These are phyloP conservation scores for Aspergillus arachidicola DNA, from an alignment of 2,329 filamentous ascomycete species.

Conservation along the genomic window DNA sequence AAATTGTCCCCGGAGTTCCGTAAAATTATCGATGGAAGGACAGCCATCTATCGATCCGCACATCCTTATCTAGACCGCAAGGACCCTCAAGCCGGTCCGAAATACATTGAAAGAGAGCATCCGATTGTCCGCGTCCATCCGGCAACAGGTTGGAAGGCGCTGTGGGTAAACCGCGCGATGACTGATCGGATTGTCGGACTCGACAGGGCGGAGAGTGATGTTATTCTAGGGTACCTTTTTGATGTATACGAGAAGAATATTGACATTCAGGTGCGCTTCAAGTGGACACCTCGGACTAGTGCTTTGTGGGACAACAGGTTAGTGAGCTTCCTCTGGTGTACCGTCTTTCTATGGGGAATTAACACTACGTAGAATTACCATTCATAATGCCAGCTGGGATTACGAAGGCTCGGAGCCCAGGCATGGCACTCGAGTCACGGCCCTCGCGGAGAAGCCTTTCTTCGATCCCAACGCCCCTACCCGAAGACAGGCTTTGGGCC, in stretches of 20 bases:
- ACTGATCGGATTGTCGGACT: constrained; percentile 69
- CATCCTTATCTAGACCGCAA: constrained; percentile 69
- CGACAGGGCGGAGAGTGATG: constrained; percentile 69
- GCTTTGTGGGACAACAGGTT: constrained; percentile 72
- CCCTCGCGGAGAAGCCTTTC: constrained; percentile 70
- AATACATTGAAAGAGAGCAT: constrained; percentile 68
- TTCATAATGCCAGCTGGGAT: constrained; percentile 75
- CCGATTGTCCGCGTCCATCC: constrained; percentile 72
- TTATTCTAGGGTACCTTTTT: constrained; percentile 67
- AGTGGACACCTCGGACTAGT: constrained; percentile 68
- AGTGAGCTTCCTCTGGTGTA: constrained; percentile 19
- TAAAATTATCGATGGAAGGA: constrained; percentile 67
- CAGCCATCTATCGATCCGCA: constrained; percentile 67
- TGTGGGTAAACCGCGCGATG: constrained; percentile 73
- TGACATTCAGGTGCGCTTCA: constrained; percentile 73
- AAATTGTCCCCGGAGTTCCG: constrained; percentile 72
- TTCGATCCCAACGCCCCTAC: constrained; percentile 68
- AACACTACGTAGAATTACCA: constrained; percentile 59
- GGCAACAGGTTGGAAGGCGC: constrained; percentile 72
- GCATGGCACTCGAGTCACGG: constrained; percentile 72
- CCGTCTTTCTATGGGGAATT: not conserved
- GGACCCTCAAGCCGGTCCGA: constrained; percentile 62
- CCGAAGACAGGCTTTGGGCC: constrained; percentile 65
- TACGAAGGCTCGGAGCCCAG: constrained; percentile 68
- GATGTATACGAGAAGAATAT: constrained; percentile 70